Evolutionary conservation across 306 rosid genomes (phyloP), one percentile per base, ranked within the genome.

Genomic region (Prosopis cineraria): DNA sequence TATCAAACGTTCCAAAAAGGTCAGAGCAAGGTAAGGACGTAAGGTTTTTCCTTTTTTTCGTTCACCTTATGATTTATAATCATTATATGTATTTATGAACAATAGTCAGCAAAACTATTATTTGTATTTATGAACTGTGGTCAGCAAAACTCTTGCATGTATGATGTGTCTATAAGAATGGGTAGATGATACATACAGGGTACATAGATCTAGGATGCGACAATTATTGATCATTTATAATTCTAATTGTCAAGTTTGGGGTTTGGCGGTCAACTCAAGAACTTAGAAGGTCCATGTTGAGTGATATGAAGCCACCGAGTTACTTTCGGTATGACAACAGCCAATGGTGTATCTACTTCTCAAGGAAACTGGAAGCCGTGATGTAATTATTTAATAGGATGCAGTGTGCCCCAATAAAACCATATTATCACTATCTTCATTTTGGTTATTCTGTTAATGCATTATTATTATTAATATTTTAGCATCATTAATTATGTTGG

Each of bases 21-120:
- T 95, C 80, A 89, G 98, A 87, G 86, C 91, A 48, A 84, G 86
- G 98, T 91, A 81, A 78, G 85, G 62, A n/a, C n/a, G n/a, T n/a
- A n/a, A n/a, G n/a, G n/a, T n/a, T 43, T 83, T 63, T 45, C 11
- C 33, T 31, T 34, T 17, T 10, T 58, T 45, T 29, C 39, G 13
- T 70, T n/a, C 17, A 25, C 12, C 45, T 7, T 14, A 31, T 70
- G 29, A 43, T 33, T 37, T 29, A 11, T 34, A 53, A 44, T 76
- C 59, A 40, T 29, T 52, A 8, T 55, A 39, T 40, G 45, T 64
- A 43, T 76, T 29, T 68, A 41, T n/a, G 29, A 56, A 39, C n/a
- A n/a, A n/a, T n/a, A n/a, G n/a, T n/a, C n/a, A n/a, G n/a, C n/a
- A n/a, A n/a, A n/a, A n/a, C n/a, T n/a, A 40, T 29, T 52, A 8